Evolutionary conservation across 805 yeast genomes (phyloP).

Genomic region (Starmerella etchellsii): DNA sequence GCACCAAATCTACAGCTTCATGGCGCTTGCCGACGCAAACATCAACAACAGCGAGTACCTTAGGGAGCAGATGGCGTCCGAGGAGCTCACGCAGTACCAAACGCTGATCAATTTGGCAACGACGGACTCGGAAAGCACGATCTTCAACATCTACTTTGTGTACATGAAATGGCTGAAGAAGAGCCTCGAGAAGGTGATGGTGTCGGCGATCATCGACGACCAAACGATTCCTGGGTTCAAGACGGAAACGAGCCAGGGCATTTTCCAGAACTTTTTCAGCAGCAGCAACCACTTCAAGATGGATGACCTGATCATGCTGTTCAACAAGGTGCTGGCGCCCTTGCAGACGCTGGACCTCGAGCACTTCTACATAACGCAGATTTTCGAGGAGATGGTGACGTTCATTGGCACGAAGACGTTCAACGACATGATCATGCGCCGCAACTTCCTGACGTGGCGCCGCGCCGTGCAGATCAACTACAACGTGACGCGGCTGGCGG

Average conservation of each 20-base stretch:
- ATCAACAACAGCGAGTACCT: constrained; percentile 71
- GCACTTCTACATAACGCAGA: constrained; percentile 68
- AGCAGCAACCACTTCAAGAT: constrained; percentile 61
- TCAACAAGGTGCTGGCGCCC: constrained; percentile 84
- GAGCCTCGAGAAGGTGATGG: constrained; percentile 76
- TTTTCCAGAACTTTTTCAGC: constrained; percentile 42
- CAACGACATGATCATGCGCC: constrained; percentile 88
- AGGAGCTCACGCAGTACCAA: constrained; percentile 80
- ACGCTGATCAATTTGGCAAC: constrained; percentile 79
- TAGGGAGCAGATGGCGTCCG: constrained; percentile 72
- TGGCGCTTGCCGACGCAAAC: constrained; percentile 85
- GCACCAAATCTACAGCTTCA: constrained; percentile 89
- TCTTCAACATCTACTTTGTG: constrained; percentile 86
- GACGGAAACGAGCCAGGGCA: constrained; percentile 75
- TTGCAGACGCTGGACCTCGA: constrained; percentile 86
- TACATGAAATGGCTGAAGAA: constrained; percentile 95
- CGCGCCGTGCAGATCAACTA: constrained; percentile 93
- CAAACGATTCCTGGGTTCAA: constrained; percentile 94
- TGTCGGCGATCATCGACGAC: constrained; percentile 88
- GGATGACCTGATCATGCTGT: constrained; percentile 85
- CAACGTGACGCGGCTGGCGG: constrained; percentile 90
- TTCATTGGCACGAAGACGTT: constrained; percentile 88
- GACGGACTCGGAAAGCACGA: constrained; percentile 85
- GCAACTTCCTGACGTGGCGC: constrained; percentile 92
- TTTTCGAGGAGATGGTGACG: constrained; percentile 66